Percentiles rank a stretch among this genome's conserved stretches.
These are phyloP conservation scores for Circinella umbellata DNA, from an alignment of 371 early-diverging fungal genomes.

Conservation along the genomic window DNA sequence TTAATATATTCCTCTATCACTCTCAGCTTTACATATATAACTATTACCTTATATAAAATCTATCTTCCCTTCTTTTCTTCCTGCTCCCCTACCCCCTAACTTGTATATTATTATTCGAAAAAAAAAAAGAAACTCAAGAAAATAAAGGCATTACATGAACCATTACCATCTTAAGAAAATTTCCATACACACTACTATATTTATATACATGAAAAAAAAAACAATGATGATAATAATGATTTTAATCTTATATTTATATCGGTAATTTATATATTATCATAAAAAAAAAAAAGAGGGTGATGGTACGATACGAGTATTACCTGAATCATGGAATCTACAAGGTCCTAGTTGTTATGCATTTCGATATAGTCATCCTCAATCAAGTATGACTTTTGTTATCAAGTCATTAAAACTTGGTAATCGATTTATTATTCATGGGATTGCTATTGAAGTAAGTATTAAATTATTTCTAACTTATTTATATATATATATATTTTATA, in stretches of 20 bases:
- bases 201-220: too few relatives aligned
- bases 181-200: too few relatives aligned
- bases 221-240: too few relatives aligned
- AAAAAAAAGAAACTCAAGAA: not conserved
- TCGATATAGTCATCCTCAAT: slow-evolving; percentile 73
- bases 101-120: too few relatives aligned
- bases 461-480: not conserved
- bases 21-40: too few relatives aligned
- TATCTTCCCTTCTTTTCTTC: not conserved
- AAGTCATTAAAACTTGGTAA: slow-evolving; percentile 70
- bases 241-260: too few relatives aligned
- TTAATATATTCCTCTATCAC: too few relatives aligned
- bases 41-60: not conserved
- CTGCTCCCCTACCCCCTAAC: not conserved
- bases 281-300: slow-evolving; percentile 35
- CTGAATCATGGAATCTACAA: slow-evolving; percentile 61
- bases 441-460: slow-evolving; percentile 63
- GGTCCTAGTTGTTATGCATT: slow-evolving; percentile 64
- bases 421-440: slow-evolving; percentile 69
- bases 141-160: not conserved
- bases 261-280: not conserved
- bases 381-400: slow-evolving; percentile 71
- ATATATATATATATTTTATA: too few relatives aligned
- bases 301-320: slow-evolving; percentile 41
- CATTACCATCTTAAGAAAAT: too few relatives aligned